Evolutionary conservation across 2,329 filamentous ascomycete species (phyloP), one percentile per base, ranked within the genome.

Genomic region (Sporothrix euskadiensis): DNA sequence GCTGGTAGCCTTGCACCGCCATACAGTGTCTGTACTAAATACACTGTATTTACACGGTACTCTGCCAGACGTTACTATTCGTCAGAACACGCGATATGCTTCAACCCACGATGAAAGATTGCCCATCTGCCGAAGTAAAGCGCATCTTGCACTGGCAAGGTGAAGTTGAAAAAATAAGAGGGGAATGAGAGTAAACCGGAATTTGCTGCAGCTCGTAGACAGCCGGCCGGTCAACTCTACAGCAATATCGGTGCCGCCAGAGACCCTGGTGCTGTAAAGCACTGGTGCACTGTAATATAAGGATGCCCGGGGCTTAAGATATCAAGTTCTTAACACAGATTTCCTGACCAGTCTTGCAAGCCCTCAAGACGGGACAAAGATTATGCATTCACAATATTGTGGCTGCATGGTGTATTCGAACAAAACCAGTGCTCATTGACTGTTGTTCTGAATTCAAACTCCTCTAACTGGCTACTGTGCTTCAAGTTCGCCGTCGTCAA

Each of bases 1-100:
- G 59, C 47, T 66, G 59, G 59, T 32, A 47, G 47, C 26, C 30
- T 49, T 56, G 35, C 61, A 69, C 52, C 22, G 71, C 41, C 71
- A 19, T 41, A 73, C 71, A 32, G 52, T 66, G 49, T 22, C 7
- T 14, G 12, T 22, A 26, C 7, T 6, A 22, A 22, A 30, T 19
- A 26, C 44, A 35, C 26, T 49, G 44, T 52, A 12, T 10, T 10
- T 16, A 4, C 61, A 65, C 61, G 16, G 61, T 61, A 8, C 7
- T 14, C 7, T n/a, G 26, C 19, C 44, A 35, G 41, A 49, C 41
- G 14, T 16, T 12, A 5, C 22, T 6, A 30, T 49, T 35, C 63
- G 41, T 26, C 44, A 65, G 14, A 47, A 47, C 22, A 30, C n/a
- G 61, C 61, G 61, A 47, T 10, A 10, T 47, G 35, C 61, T 16